phyloP scores from a whole-genome alignment of 371 early-diverging fungal genomes.

The Mortierella sp. region DNA sequence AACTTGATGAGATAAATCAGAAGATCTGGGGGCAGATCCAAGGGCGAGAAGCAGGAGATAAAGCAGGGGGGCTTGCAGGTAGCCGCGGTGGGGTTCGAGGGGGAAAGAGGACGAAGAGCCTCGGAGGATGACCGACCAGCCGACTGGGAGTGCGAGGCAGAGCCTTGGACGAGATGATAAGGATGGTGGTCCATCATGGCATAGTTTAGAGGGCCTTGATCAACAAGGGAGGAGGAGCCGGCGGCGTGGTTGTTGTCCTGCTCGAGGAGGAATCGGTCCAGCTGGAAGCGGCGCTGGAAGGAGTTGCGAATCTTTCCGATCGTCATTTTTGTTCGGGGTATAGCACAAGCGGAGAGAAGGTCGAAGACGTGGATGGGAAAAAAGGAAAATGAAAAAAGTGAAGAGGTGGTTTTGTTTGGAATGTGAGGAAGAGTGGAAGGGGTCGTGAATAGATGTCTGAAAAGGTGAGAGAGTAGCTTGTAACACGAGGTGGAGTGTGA shows the following conservation, averaged over 20 bases:
- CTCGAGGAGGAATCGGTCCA: constrained; percentile 2
- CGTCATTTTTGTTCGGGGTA: not conserved
- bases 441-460: not conserved
- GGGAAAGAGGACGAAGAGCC: not conserved
- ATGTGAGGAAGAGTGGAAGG: not conserved
- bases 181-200: not conserved
- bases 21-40: constrained; percentile 20
- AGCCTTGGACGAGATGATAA: not conserved
- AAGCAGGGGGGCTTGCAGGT: not conserved
- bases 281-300: not conserved
- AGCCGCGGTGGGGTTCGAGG: not conserved
- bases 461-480: not conserved
- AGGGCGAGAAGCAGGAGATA: constrained; percentile 26
- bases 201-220: not conserved
- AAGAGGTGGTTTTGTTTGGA: not conserved
- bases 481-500: too few relatives aligned
- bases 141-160: not conserved
- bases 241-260: not conserved
- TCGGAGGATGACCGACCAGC: not conserved
- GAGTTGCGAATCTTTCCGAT: not conserved
- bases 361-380: not conserved
- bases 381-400: not conserved
- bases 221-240: not conserved
- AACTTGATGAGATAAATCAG: constrained; percentile 20
- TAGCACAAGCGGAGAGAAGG: not conserved